These are phyloP conservation scores for Pseudoscleropodium purum DNA, from an alignment of 225 moss, liverwort and hornwort species.

Conservation along the genomic window DNA sequence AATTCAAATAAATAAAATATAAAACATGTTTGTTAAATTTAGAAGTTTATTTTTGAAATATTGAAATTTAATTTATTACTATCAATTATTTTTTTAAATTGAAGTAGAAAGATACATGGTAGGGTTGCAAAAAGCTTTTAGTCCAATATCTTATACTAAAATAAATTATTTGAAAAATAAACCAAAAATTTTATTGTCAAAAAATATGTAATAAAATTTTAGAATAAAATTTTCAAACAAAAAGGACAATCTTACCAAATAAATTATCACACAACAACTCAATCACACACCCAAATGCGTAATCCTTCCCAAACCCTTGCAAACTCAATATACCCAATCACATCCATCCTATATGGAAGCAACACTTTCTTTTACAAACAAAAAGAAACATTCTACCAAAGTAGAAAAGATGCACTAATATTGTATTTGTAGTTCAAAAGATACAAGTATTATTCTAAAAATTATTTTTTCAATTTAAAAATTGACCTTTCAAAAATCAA, in stretches of 20 bases:
- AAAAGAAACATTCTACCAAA: no score
- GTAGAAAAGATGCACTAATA: no score
- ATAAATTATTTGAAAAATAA: no score
- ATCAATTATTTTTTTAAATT: background rate
- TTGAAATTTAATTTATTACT: background rate
- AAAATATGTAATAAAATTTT: background rate
- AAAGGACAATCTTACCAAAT: rapidly evolving
- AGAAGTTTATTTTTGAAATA: background rate
- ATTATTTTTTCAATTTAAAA: no score
- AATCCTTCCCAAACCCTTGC: background rate
- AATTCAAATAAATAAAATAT: background rate
- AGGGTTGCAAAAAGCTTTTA: background rate
- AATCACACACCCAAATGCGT: background rate
- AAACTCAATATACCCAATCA: background rate
- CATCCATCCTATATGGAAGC: background rate
- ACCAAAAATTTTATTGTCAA: background rate
- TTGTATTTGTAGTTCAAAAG: no score
- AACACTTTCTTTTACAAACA: background rate
- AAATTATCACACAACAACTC: background rate
- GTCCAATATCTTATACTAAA: background rate
- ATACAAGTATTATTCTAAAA: no score
- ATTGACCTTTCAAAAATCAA: no score
- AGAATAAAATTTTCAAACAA: background rate
- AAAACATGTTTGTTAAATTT: background rate
- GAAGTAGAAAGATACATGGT: rapidly evolving